A percentile compares a stretch with the other conserved stretches of the same genome.
phyloP scores from a whole-genome alignment of 371 early-diverging fungal genomes.

The Syncephalastrum racemosum region DNA sequence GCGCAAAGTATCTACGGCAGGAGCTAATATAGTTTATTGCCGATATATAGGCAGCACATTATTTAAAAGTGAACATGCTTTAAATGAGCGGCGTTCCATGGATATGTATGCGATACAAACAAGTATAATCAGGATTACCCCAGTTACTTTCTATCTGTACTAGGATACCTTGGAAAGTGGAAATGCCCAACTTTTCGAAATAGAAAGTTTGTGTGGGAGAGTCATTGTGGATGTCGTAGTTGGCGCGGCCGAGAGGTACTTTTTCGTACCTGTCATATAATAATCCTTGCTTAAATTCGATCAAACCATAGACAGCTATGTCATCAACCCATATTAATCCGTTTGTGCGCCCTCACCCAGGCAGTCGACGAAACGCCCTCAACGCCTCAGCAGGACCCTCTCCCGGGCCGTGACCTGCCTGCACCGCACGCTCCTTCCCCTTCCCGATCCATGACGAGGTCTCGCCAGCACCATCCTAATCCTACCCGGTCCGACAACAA shows the following conservation, averaged over 20 bases:
- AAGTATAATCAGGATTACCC: constrained; percentile 75
- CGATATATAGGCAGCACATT: no score
- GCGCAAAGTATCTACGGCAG: no score
- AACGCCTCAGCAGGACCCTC: constrained; percentile 2
- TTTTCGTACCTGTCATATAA: not conserved
- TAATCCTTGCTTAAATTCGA: constrained; percentile 4
- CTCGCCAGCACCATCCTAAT: not conserved
- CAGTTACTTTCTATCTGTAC: constrained; percentile 67
- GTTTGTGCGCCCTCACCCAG: not conserved
- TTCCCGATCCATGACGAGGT: not conserved
- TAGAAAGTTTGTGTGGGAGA: constrained; percentile 40
- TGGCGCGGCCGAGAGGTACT: constrained; percentile 11
- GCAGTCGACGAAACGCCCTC: constrained; percentile 2
- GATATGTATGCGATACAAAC: constrained; percentile 77
- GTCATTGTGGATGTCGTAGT: constrained; percentile 23
- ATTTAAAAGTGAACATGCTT: no score
- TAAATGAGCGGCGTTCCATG: constrained; percentile 46
- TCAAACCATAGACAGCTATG: constrained; percentile 69
- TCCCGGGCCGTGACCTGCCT: not conserved
- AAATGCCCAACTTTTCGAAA: constrained; percentile 30
- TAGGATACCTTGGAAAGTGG: constrained; percentile 28
- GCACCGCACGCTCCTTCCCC: not conserved
- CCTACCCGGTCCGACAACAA: not conserved
- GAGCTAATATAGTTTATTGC: no score
- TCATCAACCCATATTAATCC: constrained; percentile 12